Evolutionary conservation across 352 stramenopile species (phyloP).

Genomic region (Pythium phragmiticola): DNA sequence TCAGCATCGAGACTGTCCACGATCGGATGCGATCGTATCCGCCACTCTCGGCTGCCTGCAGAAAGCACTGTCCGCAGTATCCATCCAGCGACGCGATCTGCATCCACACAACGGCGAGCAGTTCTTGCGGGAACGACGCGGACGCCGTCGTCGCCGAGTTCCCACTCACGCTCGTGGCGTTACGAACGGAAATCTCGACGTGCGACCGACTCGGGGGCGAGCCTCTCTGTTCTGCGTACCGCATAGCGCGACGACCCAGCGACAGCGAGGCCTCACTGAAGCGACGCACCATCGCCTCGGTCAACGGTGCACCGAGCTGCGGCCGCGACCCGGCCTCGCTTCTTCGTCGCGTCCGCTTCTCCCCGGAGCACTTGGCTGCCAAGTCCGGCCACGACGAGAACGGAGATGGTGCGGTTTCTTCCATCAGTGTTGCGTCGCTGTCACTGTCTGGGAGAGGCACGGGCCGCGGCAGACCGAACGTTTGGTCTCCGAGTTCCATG

Average conservation of each 20-base stretch:
- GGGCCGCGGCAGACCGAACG: slow-evolving; percentile 11
- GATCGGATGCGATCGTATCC: slow-evolving; percentile 80
- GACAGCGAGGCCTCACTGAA: slow-evolving; percentile 72
- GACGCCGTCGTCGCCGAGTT: slow-evolving; percentile 8
- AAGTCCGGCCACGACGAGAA: not conserved
- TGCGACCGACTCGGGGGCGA: slow-evolving; percentile 9
- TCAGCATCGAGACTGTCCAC: slow-evolving; percentile 71
- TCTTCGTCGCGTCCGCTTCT: slow-evolving; percentile 28
- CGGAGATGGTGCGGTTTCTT: not conserved
- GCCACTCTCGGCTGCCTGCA: slow-evolving; percentile 73
- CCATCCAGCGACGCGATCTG: slow-evolving; percentile 73
- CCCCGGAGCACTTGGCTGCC: slow-evolving; percentile 15
- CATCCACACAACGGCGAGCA: slow-evolving; percentile 84
- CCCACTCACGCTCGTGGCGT: slow-evolving; percentile 12
- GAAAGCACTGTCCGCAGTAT: slow-evolving; percentile 78
- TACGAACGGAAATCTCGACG: slow-evolving; percentile 26
- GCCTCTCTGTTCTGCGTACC: slow-evolving; percentile 35
- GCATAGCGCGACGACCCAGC: slow-evolving; percentile 55
- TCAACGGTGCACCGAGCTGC: slow-evolving; percentile 51
- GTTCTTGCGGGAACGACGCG: slow-evolving; percentile 52
- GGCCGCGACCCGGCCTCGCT: slow-evolving; percentile 62
- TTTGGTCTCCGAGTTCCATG: slow-evolving; percentile 52
- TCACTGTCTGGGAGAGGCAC: slow-evolving; percentile 16
- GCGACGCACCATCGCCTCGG: slow-evolving; percentile 53
- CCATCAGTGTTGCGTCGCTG: not conserved